phyloP scores from a whole-genome alignment of 306 rosid genomes.

The Albizia julibrissin region DNA sequence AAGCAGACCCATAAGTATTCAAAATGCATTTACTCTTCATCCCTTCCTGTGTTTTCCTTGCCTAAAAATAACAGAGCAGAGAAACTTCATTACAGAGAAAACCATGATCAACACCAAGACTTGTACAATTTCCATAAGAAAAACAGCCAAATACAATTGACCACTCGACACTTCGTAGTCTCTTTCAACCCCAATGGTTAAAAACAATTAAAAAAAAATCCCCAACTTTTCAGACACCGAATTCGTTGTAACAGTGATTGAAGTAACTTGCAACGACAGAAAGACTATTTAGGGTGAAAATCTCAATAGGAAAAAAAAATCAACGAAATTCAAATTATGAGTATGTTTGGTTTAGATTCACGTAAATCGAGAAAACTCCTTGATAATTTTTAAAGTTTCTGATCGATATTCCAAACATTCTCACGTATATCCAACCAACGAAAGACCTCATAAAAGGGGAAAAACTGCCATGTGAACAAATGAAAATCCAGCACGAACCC shows the following conservation, averaged over 20 bases:
- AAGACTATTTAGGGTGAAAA: background rate
- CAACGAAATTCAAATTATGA: background rate
- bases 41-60: conserved; percentile 41
- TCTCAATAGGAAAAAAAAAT: background rate
- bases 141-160: background rate
- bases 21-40: conserved; percentile 63
- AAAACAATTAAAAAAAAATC: background rate
- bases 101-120: conserved; percentile 6
- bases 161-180: background rate
- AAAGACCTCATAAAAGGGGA: conserved; percentile 33
- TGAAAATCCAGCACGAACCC: background rate
- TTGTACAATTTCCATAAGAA: background rate
- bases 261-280: background rate
- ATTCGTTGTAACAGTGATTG: background rate
- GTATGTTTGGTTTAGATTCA: no score
- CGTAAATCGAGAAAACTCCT: no score
- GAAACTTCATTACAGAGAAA: background rate
- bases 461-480: background rate
- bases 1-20: conserved; percentile 73
- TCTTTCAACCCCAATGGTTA: background rate
- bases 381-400: no score
- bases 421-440: background rate
- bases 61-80: conserved; percentile 37
- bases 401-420: no score
- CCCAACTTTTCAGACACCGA: background rate